phyloP scores from a whole-genome alignment of 106 monocot genomes.

The Dactylorhiza incarnata region DNA sequence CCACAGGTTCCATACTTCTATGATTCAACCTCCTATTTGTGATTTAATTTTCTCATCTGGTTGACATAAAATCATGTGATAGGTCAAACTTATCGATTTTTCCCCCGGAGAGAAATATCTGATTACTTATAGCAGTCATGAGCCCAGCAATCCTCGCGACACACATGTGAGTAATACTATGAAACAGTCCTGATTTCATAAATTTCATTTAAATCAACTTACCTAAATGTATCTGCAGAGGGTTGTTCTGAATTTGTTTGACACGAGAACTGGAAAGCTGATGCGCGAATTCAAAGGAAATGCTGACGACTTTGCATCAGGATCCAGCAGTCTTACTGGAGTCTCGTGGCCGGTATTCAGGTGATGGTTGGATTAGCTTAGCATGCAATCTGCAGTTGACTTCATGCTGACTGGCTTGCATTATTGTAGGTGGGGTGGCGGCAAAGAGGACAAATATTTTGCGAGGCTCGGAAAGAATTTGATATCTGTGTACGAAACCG shows the following conservation, averaged over 20 bases:
- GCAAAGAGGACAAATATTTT: conserved; percentile 88
- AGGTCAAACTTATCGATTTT: conserved; percentile 94
- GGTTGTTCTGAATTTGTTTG: conserved; percentile 80
- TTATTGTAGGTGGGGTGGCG: conserved; percentile 75
- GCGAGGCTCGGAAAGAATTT: conserved; percentile 89
- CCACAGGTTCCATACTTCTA: conserved; percentile 43
- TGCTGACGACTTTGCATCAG: conserved; percentile 68
- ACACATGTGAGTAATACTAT: conserved; percentile 58
- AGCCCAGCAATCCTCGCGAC: conserved; percentile 87
- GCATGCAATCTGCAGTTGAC: neutral
- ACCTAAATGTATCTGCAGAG: conserved; percentile 25
- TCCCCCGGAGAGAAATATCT: conserved; percentile 92
- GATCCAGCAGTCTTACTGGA: conserved; percentile 58
- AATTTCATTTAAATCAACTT: neutral
- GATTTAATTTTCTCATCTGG: neutral
- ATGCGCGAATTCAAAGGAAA: conserved; percentile 94
- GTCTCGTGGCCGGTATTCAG: conserved; percentile 90
- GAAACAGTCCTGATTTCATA: neutral
- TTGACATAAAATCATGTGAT: conserved; percentile 15
- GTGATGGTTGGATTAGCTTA: conserved; percentile 15
- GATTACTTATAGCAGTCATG: conserved; percentile 80
- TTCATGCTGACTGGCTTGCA: neutral
- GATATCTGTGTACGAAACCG: conserved; percentile 82
- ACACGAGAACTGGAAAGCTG: conserved; percentile 78
- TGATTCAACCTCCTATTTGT: neutral